phyloP scores from a whole-genome alignment of 129 eudicot genomes.

The Flaveria linearis region DNA sequence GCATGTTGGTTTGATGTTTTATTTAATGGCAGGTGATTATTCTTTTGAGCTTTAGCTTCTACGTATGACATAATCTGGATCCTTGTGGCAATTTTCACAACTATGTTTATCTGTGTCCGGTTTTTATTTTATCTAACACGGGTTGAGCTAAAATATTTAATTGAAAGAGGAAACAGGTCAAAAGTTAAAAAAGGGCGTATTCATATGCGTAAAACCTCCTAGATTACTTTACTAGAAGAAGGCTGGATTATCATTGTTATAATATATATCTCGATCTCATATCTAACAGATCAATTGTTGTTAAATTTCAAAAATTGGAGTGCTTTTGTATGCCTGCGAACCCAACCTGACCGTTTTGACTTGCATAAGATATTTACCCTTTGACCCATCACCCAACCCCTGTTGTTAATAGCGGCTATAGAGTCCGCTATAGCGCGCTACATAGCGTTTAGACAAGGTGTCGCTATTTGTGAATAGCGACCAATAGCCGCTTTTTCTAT shows the following conservation, averaged over 20 bases:
- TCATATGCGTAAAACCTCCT: neutral
- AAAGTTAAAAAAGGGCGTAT: neutral
- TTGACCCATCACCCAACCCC: neutral
- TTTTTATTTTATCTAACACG: neutral
- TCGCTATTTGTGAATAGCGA: too few species aligned
- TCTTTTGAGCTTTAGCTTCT: neutral
- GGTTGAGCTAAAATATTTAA: neutral
- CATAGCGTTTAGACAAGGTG: too few species aligned
- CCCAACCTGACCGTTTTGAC: neutral
- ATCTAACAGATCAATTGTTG: neutral
- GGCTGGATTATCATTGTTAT: neutral
- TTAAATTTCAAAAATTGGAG: neutral
- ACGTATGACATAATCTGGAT: neutral
- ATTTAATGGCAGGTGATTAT: constrained; percentile 78
- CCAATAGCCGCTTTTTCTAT: too few species aligned
- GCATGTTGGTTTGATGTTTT: constrained; percentile 99
- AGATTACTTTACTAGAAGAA: neutral
- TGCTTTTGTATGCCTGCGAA: neutral
- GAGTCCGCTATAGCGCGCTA: too few species aligned
- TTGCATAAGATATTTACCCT: neutral
- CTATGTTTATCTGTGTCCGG: neutral
- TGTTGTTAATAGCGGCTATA: too few species aligned
- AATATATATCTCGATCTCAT: neutral
- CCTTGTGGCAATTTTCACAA: neutral
- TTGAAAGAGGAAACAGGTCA: neutral